Base-by-base conservation (phyloP, 1,139 yeast species). In the Candida mesenterica region DNA sequence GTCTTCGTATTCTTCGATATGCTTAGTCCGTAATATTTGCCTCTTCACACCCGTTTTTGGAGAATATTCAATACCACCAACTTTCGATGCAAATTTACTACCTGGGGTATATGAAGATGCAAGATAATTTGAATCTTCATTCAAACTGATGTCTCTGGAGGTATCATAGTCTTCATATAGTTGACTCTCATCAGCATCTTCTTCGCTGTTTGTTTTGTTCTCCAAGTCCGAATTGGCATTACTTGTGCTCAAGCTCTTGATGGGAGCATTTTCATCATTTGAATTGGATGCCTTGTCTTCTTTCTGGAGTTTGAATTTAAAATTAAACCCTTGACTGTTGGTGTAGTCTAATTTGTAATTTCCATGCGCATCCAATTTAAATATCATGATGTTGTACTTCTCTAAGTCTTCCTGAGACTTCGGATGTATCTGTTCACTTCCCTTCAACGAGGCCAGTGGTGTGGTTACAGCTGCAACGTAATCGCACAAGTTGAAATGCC, bases 401-500 rank as follows among this genome's bases (percentile, higher is more conserved):
- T 36, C 32, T 19, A 18, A 19, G 24, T 16, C 15, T 8, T 15
- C 17, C 13, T 13, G 10, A 18, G n/a, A n/a, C n/a, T n/a, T 16
- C 14, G 28, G 29, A 28, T 20, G 29, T 10, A 7, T 6, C 24
- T n/a, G n/a, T n/a, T n/a, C n/a, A n/a, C n/a, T n/a, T n/a, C n/a
- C n/a, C 12, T 17, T 16, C 4, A 22, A n/a, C 10, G 24, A 22
- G 8, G 16, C 16, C n/a, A 19, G 22, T 6, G 22, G 22, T 6
- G 15, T 14, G 9, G 12, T 25, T 5, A 5, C 15, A 5, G 30
- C 24, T 14, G 42, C 24, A 12, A 50, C 37, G 35, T 57, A 57
- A 52, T 83, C 92, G 50, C 89, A 78, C 34, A 84, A 59, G 50
- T 83, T 83, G 52, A 81, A 82, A 54, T 84, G 88, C 94, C 94